Conservation (phyloP, 805 yeast species). For the Wickerhamiella sergipiensis region DNA sequence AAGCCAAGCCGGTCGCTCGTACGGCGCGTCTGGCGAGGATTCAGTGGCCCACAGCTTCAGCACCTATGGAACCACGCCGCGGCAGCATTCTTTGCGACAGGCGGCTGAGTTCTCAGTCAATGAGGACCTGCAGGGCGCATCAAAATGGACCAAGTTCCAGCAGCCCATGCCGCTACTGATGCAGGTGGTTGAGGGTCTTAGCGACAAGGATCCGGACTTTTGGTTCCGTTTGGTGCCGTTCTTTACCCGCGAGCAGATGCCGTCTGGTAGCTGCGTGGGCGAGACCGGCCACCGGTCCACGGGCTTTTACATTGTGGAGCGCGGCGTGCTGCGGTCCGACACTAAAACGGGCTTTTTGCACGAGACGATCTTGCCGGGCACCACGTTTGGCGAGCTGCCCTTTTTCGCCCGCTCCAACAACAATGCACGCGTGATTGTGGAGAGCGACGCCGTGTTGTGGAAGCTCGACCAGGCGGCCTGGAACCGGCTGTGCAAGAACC, state of each 20-base stretch:
- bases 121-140: slow-evolving; percentile 20
- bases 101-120: slow-evolving; percentile 24
- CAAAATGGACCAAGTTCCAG: slow-evolving; percentile 25
- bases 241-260: slow-evolving; percentile 37
- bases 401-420: slow-evolving; percentile 27
- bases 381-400: slow-evolving; percentile 57
- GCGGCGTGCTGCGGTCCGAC: slow-evolving; percentile 4
- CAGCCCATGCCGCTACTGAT: slow-evolving; percentile 53
- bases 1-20: neutral
- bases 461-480: slow-evolving; percentile 37
- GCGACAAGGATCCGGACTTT: slow-evolving; percentile 36
- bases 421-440: slow-evolving; percentile 40
- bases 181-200: slow-evolving; percentile 50
- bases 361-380: slow-evolving; percentile 50
- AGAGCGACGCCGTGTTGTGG: slow-evolving; percentile 58
- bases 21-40: neutral
- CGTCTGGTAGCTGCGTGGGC: slow-evolving; percentile 23
- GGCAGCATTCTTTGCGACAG: slow-evolving; percentile 15
- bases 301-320: slow-evolving; percentile 43
- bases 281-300: slow-evolving; percentile 34
- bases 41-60: neutral
- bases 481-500: slow-evolving; percentile 27
- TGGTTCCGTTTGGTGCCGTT: slow-evolving; percentile 54
- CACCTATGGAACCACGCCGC: slow-evolving; percentile 17
- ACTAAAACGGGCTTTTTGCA: slow-evolving; percentile 25